Conservation (phyloP, 2,329 filamentous ascomycete genomes). For the Xylaria sp. region DNA sequence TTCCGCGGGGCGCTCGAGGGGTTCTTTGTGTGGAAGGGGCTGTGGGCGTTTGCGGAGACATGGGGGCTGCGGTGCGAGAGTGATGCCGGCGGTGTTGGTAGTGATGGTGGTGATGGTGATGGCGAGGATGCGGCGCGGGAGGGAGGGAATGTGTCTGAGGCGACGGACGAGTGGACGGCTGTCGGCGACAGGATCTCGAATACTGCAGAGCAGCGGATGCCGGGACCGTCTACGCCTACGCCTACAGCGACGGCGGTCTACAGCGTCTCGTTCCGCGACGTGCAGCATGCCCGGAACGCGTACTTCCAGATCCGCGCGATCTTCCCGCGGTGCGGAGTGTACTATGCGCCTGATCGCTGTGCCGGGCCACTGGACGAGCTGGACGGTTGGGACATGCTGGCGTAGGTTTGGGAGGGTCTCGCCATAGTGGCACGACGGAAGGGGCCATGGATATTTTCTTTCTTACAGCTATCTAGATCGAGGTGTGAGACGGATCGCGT, state of each 20-base stretch:
- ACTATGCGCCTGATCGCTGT: slow-evolving; percentile 3
- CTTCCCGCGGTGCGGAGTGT: not conserved
- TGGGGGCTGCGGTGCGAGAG: not conserved
- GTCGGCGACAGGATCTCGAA: not conserved
- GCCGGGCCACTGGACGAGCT: slow-evolving; percentile 10
- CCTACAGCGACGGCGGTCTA: not conserved
- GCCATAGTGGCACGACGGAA: no score
- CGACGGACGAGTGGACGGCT: not conserved
- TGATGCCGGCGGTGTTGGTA: not conserved
- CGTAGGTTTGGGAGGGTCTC: no score
- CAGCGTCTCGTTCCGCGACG: slow-evolving; percentile 13
- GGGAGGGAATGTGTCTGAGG: not conserved
- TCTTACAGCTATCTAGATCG: no score
- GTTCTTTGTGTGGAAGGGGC: not conserved
- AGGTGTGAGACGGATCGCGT: no score
- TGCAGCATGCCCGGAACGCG: not conserved
- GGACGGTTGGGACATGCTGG: not conserved
- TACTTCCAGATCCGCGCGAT: not conserved
- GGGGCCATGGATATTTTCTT: no score
- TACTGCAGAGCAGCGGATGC: not conserved
- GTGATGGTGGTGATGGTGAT: not conserved
- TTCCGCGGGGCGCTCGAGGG: not conserved
- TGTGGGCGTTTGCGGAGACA: not conserved
- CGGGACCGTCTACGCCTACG: not conserved
- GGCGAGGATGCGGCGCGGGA: not conserved